Conservation (phyloP, 139 green algal species). For the Trebouxia sp. region DNA sequence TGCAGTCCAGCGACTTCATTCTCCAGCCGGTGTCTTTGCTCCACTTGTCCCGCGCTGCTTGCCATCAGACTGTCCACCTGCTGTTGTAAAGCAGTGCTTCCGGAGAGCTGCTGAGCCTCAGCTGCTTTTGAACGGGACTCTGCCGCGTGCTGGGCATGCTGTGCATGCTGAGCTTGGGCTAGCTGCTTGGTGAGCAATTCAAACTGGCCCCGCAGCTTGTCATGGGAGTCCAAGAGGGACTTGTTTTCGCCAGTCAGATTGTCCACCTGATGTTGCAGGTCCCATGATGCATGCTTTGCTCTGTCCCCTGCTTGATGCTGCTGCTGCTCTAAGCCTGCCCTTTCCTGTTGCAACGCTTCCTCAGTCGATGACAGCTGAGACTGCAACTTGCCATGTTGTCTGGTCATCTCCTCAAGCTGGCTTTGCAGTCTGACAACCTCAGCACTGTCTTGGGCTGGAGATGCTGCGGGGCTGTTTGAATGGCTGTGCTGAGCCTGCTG, state of each 20-base stretch:
- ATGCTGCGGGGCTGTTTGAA: background rate
- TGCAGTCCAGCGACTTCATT: background rate
- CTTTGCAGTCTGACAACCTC: background rate
- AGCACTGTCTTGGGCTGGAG: background rate
- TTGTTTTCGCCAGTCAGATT: background rate
- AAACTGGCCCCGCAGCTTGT: background rate
- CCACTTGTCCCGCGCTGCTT: background rate
- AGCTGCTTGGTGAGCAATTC: slow-evolving; percentile 24
- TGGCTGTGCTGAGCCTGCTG: slow-evolving; percentile 44
- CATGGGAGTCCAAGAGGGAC: background rate
- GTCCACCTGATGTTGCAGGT: slow-evolving; percentile 9
- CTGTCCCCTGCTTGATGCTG: background rate
- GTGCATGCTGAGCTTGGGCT: slow-evolving; percentile 25
- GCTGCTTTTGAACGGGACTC: background rate
- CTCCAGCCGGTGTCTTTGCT: slow-evolving; percentile 15
- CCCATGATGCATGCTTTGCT: background rate
- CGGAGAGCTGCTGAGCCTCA: background rate
- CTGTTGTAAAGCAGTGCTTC: background rate
- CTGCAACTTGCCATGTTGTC: background rate
- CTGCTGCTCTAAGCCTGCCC: background rate
- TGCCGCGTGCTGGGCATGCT: background rate
- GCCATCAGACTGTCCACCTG: background rate
- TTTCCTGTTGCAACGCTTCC: background rate
- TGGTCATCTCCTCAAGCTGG: background rate
- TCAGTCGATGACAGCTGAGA: background rate